Evolutionary conservation across 345 rosid genomes (phyloP).

Genomic region (Pseudoturritis turrita): DNA sequence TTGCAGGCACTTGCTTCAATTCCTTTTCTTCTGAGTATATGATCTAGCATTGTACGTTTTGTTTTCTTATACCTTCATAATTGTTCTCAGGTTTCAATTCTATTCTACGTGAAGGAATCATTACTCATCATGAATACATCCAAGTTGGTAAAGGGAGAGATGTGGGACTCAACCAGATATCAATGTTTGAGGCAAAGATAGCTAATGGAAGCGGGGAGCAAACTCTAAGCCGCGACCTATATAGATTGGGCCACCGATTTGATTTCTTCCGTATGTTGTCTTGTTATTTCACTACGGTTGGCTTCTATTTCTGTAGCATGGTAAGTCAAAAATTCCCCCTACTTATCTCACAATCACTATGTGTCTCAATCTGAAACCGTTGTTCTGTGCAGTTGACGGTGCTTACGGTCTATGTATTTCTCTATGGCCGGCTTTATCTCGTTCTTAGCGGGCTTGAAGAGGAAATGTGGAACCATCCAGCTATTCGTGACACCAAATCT

Average conservation of each 20-base stretch:
- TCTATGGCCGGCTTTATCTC: constrained; percentile 63
- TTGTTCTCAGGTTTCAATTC: constrained; percentile 68
- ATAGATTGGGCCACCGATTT: constrained; percentile 78
- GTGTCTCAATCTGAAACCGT: background rate
- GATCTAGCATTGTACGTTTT: background rate
- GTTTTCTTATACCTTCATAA: background rate
- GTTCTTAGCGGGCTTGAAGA: constrained; percentile 59
- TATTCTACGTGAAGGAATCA: constrained; percentile 75
- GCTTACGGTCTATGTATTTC: constrained; percentile 52
- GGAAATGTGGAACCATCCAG: constrained; percentile 33
- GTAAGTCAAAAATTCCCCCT: constrained; percentile 27
- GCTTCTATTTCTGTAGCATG: constrained; percentile 84
- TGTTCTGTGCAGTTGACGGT: constrained; percentile 45
- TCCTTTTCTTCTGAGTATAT: background rate
- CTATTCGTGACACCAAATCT: constrained; percentile 40
- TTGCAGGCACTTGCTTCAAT: constrained; percentile 47
- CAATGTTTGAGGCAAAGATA: constrained; percentile 87
- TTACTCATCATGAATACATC: constrained; percentile 90
- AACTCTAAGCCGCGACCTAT: constrained; percentile 76
- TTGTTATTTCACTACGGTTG: constrained; percentile 78
- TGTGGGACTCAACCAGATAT: constrained; percentile 88
- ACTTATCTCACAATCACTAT: background rate
- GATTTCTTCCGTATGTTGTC: constrained; percentile 93
- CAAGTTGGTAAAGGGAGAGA: constrained; percentile 96
- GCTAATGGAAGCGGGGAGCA: constrained; percentile 90